Evolutionary conservation across 73 alveolate species (phyloP).

Genomic region (Halteria grandinella): DNA sequence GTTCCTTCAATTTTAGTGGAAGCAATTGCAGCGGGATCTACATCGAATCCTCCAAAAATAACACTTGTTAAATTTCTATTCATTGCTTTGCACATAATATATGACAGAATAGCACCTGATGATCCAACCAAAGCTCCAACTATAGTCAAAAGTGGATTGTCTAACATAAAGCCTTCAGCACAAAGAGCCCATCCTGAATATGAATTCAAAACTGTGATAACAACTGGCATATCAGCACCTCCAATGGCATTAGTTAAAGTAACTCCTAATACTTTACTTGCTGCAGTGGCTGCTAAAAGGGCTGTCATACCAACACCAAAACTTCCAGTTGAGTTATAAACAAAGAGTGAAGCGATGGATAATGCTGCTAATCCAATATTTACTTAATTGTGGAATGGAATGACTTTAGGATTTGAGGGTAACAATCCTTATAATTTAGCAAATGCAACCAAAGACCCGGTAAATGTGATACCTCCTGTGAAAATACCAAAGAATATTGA

Average conservation of each 20-base stretch:
- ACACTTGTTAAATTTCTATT: constrained; percentile 71
- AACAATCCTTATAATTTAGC: neutral
- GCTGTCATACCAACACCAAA: constrained; percentile 62
- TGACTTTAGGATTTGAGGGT: too few species aligned
- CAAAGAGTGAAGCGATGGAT: too few species aligned
- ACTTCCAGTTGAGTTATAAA: constrained; percentile 23
- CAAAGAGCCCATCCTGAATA: constrained; percentile 83
- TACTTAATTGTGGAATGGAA: too few species aligned
- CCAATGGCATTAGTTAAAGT: constrained; percentile 83
- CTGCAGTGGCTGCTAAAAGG: constrained; percentile 63
- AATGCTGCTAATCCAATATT: too few species aligned
- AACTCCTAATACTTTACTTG: constrained; percentile 66
- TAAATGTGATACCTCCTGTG: constrained; percentile 68
- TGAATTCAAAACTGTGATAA: constrained; percentile 80
- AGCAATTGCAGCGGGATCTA: constrained; percentile 22
- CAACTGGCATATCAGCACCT: constrained; percentile 95
- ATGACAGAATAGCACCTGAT: constrained; percentile 85
- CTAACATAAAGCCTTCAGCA: constrained; percentile 83
- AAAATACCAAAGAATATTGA: constrained; percentile 61
- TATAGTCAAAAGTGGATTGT: constrained; percentile 72
- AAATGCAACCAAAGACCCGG: constrained; percentile 49
- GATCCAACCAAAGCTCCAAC: constrained; percentile 86
- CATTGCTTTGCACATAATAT: constrained; percentile 90
- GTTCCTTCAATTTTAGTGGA: constrained; percentile 30
- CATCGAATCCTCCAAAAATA: constrained; percentile 73